Conservation (phyloP, 2,329 filamentous ascomycete species). For the Ascochyta fabae region DNA sequence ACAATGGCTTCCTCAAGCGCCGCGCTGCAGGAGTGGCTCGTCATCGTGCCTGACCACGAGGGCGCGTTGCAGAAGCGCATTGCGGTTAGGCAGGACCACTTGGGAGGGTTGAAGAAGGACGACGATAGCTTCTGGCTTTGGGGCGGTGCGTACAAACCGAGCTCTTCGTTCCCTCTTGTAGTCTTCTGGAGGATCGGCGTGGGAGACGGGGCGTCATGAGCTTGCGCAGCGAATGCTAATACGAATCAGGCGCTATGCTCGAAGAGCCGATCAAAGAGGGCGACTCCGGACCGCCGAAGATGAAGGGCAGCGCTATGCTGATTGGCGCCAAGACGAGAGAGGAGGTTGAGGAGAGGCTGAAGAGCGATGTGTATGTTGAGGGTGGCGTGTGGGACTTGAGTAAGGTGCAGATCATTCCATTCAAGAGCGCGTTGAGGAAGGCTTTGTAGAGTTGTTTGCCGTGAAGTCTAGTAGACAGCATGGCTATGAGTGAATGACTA, state of each 20-base stretch:
- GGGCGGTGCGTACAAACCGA: conserved; percentile 32
- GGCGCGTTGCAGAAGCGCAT: conserved; percentile 53
- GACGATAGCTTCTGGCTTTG: conserved; percentile 43
- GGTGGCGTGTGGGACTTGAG: conserved; percentile 77
- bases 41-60: conserved; percentile 56
- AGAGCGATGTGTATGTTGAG: conserved; percentile 74
- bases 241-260: conserved; percentile 43
- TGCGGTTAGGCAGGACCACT: conserved; percentile 48
- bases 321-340: conserved; percentile 70
- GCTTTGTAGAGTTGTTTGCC: conserved; percentile 38
- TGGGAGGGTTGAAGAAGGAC: conserved; percentile 39
- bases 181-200: too few species aligned
- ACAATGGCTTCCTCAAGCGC: conserved; percentile 22
- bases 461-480: not conserved
- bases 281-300: conserved; percentile 65
- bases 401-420: conserved; percentile 58
- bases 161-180: not conserved
- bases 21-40: conserved; percentile 56
- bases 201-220: not conserved
- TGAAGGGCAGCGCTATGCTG: conserved; percentile 76
- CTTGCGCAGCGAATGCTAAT: not conserved
- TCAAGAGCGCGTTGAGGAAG: conserved; percentile 56
- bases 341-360: conserved; percentile 70
- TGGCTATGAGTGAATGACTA: not conserved
- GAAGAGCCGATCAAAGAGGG: conserved; percentile 60